Conservation (phyloP, 768 basidiomycete genomes). For the Cantharellus anzutake region DNA sequence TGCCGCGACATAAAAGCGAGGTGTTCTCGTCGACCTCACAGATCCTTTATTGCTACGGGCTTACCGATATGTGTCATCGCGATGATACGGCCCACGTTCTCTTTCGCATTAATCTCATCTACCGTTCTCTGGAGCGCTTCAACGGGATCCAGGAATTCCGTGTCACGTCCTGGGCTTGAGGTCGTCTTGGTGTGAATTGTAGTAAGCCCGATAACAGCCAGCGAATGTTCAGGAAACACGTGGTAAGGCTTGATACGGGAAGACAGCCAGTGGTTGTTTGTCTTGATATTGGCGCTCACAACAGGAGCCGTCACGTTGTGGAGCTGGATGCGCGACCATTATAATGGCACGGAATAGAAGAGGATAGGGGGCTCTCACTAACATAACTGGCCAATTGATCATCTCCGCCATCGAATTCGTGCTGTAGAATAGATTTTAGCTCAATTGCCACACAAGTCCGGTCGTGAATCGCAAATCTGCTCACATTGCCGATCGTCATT, state of each 20-base stretch:
- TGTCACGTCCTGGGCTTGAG: slow-evolving; percentile 21
- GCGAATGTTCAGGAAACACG: slow-evolving; percentile 21
- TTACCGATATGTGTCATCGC: slow-evolving; percentile 27
- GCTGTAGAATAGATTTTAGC: slow-evolving; percentile 9
- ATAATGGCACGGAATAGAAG: neutral
- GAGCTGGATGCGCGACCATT: slow-evolving; percentile 10
- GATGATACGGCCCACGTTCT: slow-evolving; percentile 23
- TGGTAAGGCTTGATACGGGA: slow-evolving; percentile 24
- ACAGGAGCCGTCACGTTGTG: slow-evolving; percentile 25
- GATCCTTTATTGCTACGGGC: neutral
- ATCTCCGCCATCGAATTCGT: slow-evolving; percentile 29
- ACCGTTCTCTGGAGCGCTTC: slow-evolving; percentile 21
- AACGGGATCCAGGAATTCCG: slow-evolving; percentile 24
- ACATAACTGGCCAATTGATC: slow-evolving; percentile 21
- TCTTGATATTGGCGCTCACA: slow-evolving; percentile 27
- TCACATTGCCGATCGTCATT: slow-evolving; percentile 24
- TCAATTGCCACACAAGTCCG: neutral
- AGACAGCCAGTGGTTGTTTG: slow-evolving; percentile 14
- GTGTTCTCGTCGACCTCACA: neutral
- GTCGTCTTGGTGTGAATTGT: slow-evolving; percentile 24
- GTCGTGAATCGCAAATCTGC: neutral
- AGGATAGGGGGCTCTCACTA: neutral
- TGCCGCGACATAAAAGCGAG: neutral
- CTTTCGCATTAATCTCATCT: slow-evolving; percentile 18
- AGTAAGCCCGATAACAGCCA: slow-evolving; percentile 26